Evolutionary conservation across 306 rosid genomes (phyloP), one percentile per base, ranked within the genome.

Genomic region (Pyrus pyrifolia): DNA sequence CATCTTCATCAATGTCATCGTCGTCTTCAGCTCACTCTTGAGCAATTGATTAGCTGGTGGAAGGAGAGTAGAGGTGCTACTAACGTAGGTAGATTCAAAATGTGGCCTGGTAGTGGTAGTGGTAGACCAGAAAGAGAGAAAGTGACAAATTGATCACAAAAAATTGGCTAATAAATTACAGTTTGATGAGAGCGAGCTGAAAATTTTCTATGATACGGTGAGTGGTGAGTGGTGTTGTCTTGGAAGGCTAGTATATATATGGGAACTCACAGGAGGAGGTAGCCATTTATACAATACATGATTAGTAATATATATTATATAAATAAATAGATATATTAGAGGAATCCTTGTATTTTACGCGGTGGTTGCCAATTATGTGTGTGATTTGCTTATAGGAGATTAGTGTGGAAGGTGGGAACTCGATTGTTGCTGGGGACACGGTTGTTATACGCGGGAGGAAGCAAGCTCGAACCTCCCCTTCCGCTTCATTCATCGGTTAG

Each of bases 1-100:
- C 96, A 88, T 90, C 74, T 71, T 75, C 63, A 80, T 76, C 64
- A 10, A 21, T 12, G 10, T 17, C 21, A 5, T 51, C 21, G 55
- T 51, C 21, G 21, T 31, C 12, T 4, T 64, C 45, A 14, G 31
- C n/a, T 64, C 21, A 51, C 21, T 51, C 21, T 49, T 17, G 21
- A 61, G 66, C 27, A 27, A 31, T 60, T 23, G 67, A 61, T 61
- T 15, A 6, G 13, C 15, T 12, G 64, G 31, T 23, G 63, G 29
- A 58, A 58, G 29, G 13, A 58, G 30, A 12, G 63, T 58, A 51
- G 6, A 15, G 55, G 55, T 51, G 18, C 55, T 51, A 15, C 55
- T 51, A 15, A 51, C 55, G 21, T 5, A 51, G 21, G 21, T 15
- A 51, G 55, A 51, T 15, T 51, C 8, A 51, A 51, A 51, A 18